Percentiles rank a stretch among this genome's conserved stretches.
Evolutionary conservation across 495 filamentous ascomycete species (phyloP).

Genomic region (Penicillium steckii): DNA sequence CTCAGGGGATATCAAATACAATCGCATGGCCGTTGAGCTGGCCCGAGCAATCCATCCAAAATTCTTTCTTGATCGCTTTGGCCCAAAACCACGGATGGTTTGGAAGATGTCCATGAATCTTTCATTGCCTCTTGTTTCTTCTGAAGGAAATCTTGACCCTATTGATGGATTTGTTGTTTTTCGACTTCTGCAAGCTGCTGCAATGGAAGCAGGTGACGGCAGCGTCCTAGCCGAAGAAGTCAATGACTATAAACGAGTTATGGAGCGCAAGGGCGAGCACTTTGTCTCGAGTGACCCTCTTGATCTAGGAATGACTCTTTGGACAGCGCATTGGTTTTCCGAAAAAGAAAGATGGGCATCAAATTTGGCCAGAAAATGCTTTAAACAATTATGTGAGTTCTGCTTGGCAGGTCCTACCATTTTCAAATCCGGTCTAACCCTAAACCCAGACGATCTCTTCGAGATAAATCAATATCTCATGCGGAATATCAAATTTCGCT

Average conservation of each 20-base stretch:
- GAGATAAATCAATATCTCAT: conserved; percentile 41
- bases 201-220: conserved; percentile 24
- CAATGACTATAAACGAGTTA: conserved; percentile 56
- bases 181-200: conserved; percentile 50
- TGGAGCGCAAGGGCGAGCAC: conserved; percentile 47
- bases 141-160: conserved; percentile 62
- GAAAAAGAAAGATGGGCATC: conserved; percentile 54
- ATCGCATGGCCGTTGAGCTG: conserved; percentile 54
- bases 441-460: conserved; percentile 36
- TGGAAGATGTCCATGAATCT: conserved; percentile 64
- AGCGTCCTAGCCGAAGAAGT: conserved; percentile 51
- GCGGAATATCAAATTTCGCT: conserved; percentile 38
- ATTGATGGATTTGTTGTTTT: conserved; percentile 60
- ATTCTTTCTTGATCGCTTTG: conserved; percentile 47
- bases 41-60: conserved; percentile 58
- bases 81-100: conserved; percentile 47
- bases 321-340: conserved; percentile 58
- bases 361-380: conserved; percentile 40
- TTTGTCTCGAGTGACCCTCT: conserved; percentile 54
- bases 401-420: not conserved
- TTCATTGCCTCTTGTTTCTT: conserved; percentile 46
- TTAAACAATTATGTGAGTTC: conserved; percentile 43
- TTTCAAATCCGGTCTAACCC: not conserved
- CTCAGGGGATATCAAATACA: conserved; percentile 49
- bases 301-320: conserved; percentile 66